phyloP scores from a whole-genome alignment of 768 basidiomycete genomes.

The Lactarius sanguifluus region DNA sequence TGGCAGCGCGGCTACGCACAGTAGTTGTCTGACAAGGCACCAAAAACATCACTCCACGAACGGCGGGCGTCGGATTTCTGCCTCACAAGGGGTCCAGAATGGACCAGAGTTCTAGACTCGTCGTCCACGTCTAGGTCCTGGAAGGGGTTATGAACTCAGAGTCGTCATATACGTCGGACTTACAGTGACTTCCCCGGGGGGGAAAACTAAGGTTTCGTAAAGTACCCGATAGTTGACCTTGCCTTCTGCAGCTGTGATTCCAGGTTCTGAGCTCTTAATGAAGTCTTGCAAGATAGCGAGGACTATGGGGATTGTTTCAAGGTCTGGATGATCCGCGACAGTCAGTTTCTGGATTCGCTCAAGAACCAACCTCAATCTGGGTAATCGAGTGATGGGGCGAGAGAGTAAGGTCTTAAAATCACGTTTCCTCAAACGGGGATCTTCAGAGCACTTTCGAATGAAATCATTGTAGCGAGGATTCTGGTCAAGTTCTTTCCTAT shows the following conservation, averaged over 20 bases:
- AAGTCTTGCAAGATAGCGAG: slow-evolving; percentile 65
- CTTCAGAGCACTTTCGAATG: slow-evolving; percentile 57
- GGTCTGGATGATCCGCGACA: slow-evolving; percentile 71
- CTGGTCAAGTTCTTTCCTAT: slow-evolving; percentile 70
- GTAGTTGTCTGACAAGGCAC: slow-evolving; percentile 74
- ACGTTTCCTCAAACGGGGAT: slow-evolving; percentile 69
- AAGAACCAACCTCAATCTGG: slow-evolving; percentile 71
- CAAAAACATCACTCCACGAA: slow-evolving; percentile 68
- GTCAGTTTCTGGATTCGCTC: slow-evolving; percentile 69
- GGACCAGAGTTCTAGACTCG: slow-evolving; percentile 68
- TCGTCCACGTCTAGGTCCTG: slow-evolving; percentile 85
- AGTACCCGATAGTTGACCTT: slow-evolving; percentile 88
- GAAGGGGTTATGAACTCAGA: slow-evolving; percentile 18
- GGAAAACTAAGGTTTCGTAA: slow-evolving; percentile 70
- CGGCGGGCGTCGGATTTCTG: slow-evolving; percentile 64
- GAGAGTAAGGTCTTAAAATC: slow-evolving; percentile 82
- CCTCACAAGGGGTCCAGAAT: slow-evolving; percentile 61
- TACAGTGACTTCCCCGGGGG: slow-evolving; percentile 81
- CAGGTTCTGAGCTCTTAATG: slow-evolving; percentile 85
- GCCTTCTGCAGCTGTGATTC: slow-evolving; percentile 86
- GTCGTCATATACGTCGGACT: slow-evolving; percentile 30
- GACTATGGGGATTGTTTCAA: slow-evolving; percentile 72
- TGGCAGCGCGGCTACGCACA: slow-evolving; percentile 44
- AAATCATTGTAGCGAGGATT: slow-evolving; percentile 70
- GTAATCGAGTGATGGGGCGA: slow-evolving; percentile 85